These are phyloP conservation scores for Ogataea hybrid DNA, from an alignment of 1,139 yeast genomes.

Conservation along the genomic window DNA sequence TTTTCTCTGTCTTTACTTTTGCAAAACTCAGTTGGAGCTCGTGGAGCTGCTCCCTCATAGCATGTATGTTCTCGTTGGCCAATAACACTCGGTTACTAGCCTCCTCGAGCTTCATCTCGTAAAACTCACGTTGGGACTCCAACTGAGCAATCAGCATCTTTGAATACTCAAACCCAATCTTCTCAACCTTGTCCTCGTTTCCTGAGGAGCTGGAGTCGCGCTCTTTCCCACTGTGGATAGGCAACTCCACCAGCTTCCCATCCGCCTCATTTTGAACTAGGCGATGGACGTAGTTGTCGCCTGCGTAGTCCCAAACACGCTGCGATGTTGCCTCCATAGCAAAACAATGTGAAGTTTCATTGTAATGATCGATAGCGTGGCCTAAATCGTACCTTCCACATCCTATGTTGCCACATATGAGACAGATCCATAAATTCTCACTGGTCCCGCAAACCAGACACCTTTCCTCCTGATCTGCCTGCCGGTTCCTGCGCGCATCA, in stretches of 20 bases:
- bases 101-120: conserved; percentile 46
- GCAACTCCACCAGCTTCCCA: conserved; percentile 78
- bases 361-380: conserved; percentile 83
- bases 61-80: conserved; percentile 25
- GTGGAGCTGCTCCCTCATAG: conserved; percentile 39
- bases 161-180: conserved; percentile 74
- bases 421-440: conserved; percentile 84
- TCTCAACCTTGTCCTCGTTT: conserved; percentile 36
- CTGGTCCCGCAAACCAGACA: conserved; percentile 56
- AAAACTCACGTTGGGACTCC: conserved; percentile 87
- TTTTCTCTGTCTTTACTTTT: conserved; percentile 15
- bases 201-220: conserved; percentile 21
- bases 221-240: conserved; percentile 29
- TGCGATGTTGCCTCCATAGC: conserved; percentile 87
- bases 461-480: conserved; percentile 30
- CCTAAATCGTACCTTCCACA: conserved; percentile 89
- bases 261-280: conserved; percentile 80
- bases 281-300: conserved; percentile 88
- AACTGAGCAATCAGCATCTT: conserved; percentile 75
- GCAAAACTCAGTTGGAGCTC: conserved; percentile 27
- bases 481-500: conserved; percentile 16
- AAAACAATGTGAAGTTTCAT: conserved; percentile 79
- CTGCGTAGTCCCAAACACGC: conserved; percentile 95
- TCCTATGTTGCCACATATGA: conserved; percentile 85
- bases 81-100: conserved; percentile 17